Percentiles rank a stretch among this genome's conserved stretches.
These are phyloP conservation scores for Leccinum colubrinum DNA, from an alignment of 1,284 basidiomycete genomes.

Conservation along the genomic window DNA sequence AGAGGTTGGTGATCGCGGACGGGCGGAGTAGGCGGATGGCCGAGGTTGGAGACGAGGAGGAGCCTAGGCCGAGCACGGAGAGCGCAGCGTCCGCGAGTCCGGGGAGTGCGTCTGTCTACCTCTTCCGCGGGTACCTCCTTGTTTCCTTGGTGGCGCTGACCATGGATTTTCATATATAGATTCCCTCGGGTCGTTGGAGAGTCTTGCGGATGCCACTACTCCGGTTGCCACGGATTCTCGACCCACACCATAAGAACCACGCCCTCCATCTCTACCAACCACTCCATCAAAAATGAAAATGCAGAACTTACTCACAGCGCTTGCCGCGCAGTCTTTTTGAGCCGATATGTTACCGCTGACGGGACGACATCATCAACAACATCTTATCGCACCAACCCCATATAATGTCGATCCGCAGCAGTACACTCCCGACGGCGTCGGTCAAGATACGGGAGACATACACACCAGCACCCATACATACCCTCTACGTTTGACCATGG, in stretches of 20 bases:
- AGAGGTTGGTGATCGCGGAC: slow-evolving; percentile 69
- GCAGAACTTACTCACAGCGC: slow-evolving; percentile 65
- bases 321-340: slow-evolving; percentile 31
- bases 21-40: slow-evolving; percentile 37
- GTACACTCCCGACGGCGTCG: slow-evolving; percentile 6
- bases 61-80: slow-evolving; percentile 25
- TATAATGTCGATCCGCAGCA: slow-evolving; percentile 23
- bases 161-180: slow-evolving; percentile 15
- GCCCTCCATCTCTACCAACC: slow-evolving; percentile 44
- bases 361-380: slow-evolving; percentile 23
- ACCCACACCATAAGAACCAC: slow-evolving; percentile 6
- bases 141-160: not conserved
- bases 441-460: not conserved
- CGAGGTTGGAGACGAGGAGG: slow-evolving; percentile 39
- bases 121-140: not conserved
- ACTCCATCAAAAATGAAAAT: slow-evolving; percentile 56
- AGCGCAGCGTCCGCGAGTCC: slow-evolving; percentile 26
- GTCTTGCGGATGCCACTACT: slow-evolving; percentile 21
- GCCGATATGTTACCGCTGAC: slow-evolving; percentile 22
- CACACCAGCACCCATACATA: slow-evolving; percentile 8
- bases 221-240: slow-evolving; percentile 10
- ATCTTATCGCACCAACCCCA: slow-evolving; percentile 34
- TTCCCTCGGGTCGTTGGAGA: slow-evolving; percentile 31
- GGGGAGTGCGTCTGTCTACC: slow-evolving; percentile 8
- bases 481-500: slow-evolving; percentile 16